Conservation (phyloP, 768 basidiomycete genomes). For the Pleurotus pulmonarius region DNA sequence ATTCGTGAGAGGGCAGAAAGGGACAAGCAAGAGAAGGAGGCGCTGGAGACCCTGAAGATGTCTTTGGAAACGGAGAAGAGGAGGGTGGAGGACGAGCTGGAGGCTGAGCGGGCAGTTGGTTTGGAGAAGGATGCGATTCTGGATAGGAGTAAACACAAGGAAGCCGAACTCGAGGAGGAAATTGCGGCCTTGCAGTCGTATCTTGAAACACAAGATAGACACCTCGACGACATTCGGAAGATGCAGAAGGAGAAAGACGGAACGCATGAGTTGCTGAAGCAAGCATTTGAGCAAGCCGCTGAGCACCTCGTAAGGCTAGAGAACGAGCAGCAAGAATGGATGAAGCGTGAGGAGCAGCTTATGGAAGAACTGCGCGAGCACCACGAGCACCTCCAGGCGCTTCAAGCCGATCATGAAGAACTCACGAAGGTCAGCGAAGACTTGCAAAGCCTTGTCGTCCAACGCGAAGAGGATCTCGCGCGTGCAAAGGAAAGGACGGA, state of each 20-base stretch:
- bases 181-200: slow-evolving; percentile 76
- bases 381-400: slow-evolving; percentile 53
- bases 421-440: slow-evolving; percentile 67
- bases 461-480: slow-evolving; percentile 78
- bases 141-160: slow-evolving; percentile 81
- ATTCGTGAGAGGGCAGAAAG: slow-evolving; percentile 83
- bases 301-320: slow-evolving; percentile 85
- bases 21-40: slow-evolving; percentile 78
- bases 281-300: slow-evolving; percentile 80
- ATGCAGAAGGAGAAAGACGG: slow-evolving; percentile 79
- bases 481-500: slow-evolving; percentile 78
- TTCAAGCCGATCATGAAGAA: slow-evolving; percentile 57
- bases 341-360: slow-evolving; percentile 59
- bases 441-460: slow-evolving; percentile 58
- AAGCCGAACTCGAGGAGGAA: slow-evolving; percentile 84
- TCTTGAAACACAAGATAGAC: slow-evolving; percentile 79
- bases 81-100: slow-evolving; percentile 76
- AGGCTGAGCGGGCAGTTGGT: slow-evolving; percentile 74
- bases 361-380: slow-evolving; percentile 52
- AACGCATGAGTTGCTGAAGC: slow-evolving; percentile 65
- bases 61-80: slow-evolving; percentile 80
- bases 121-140: slow-evolving; percentile 83
- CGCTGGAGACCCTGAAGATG: slow-evolving; percentile 78
- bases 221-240: slow-evolving; percentile 75
- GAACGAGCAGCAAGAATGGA: slow-evolving; percentile 68